phyloP scores from a whole-genome alignment of 805 yeast genomes.

The Yamadazyma paraphyllophila region DNA sequence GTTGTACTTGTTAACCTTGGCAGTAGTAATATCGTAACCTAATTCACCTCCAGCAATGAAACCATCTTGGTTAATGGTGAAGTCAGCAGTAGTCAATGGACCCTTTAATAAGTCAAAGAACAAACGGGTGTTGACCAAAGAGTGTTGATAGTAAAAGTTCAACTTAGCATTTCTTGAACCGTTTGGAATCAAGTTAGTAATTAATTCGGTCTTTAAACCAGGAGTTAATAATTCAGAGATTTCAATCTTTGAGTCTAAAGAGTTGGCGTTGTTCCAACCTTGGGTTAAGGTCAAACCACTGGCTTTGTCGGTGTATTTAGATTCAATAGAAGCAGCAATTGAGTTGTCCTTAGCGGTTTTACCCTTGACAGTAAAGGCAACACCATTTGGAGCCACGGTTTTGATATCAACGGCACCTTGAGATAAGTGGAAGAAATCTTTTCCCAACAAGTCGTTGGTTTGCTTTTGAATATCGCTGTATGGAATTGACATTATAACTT shows the following conservation, averaged over 20 bases:
- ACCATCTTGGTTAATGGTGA: slow-evolving; percentile 93
- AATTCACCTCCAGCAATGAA: slow-evolving; percentile 96
- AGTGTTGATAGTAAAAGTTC: slow-evolving; percentile 88
- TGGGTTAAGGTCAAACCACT: slow-evolving; percentile 92
- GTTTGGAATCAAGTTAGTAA: slow-evolving; percentile 82
- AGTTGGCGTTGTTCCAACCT: slow-evolving; percentile 96
- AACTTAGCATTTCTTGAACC: slow-evolving; percentile 84
- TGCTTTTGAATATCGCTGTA: slow-evolving; percentile 92
- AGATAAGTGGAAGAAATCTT: slow-evolving; percentile 89
- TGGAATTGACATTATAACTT: slow-evolving; percentile 58
- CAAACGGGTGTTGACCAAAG: slow-evolving; percentile 89
- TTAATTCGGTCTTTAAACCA: slow-evolving; percentile 90
- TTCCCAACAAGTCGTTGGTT: slow-evolving; percentile 84
- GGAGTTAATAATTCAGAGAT: slow-evolving; percentile 88
- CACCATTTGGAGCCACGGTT: slow-evolving; percentile 95
- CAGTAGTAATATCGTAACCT: slow-evolving; percentile 92
- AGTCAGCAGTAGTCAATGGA: slow-evolving; percentile 92
- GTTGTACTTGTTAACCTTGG: slow-evolving; percentile 90
- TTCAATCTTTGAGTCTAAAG: slow-evolving; percentile 90
- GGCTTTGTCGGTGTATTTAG: slow-evolving; percentile 89
- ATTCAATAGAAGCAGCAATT: slow-evolving; percentile 85
- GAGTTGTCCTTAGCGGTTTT: slow-evolving; percentile 78
- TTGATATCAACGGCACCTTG: slow-evolving; percentile 86
- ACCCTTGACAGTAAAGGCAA: slow-evolving; percentile 90
- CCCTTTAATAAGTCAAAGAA: slow-evolving; percentile 94